A percentile compares a stretch with the other conserved stretches of the same genome.
Evolutionary conservation across 2,329 filamentous ascomycete species (phyloP).

Genomic region (Colletotrichum echinochloae): DNA sequence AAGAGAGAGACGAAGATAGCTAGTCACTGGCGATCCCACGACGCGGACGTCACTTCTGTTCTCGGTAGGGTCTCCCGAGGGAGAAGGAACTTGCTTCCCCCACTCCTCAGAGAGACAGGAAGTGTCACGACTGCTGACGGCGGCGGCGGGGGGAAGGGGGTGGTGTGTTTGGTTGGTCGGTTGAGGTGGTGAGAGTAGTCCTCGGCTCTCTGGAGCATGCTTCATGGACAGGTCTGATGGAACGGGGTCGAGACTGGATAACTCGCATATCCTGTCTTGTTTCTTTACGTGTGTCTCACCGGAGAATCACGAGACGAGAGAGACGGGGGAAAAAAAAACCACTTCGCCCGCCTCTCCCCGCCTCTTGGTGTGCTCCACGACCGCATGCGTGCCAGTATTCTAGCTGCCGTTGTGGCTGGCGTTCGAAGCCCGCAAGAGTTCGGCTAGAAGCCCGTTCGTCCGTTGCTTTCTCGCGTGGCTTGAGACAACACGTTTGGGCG

Average conservation of each 20-base stretch:
- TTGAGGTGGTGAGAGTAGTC: too few relatives aligned
- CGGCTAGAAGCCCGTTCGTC: conserved; percentile 25
- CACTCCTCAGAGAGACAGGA: background rate
- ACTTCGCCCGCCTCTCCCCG: too few relatives aligned
- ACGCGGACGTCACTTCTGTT: conserved; percentile 39
- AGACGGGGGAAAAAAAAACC: background rate
- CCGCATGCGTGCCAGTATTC: conserved; percentile 4
- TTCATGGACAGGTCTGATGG: background rate
- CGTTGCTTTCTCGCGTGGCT: conserved; percentile 26
- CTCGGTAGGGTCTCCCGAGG: conserved; percentile 38
- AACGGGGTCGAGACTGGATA: conserved; percentile 4
- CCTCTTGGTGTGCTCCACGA: conserved; percentile 5
- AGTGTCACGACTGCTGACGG: conserved; percentile 17
- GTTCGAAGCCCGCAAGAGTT: conserved; percentile 3
- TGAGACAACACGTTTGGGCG: conserved; percentile 28
- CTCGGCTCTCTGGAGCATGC: background rate
- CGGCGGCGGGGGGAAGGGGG: background rate
- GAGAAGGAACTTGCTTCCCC: conserved; percentile 21
- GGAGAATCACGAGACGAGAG: background rate
- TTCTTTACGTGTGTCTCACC: background rate
- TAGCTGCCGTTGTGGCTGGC: conserved; percentile 35
- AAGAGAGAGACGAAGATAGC: conserved; percentile 19
- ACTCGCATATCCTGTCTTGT: conserved; percentile 1
- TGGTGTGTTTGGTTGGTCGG: conserved; percentile 1
- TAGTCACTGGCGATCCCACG: conserved; percentile 35